Percentiles rank a stretch among this genome's conserved stretches.
Evolutionary conservation across 805 yeast species (phyloP).

Genomic region (Starmerella sp.): DNA sequence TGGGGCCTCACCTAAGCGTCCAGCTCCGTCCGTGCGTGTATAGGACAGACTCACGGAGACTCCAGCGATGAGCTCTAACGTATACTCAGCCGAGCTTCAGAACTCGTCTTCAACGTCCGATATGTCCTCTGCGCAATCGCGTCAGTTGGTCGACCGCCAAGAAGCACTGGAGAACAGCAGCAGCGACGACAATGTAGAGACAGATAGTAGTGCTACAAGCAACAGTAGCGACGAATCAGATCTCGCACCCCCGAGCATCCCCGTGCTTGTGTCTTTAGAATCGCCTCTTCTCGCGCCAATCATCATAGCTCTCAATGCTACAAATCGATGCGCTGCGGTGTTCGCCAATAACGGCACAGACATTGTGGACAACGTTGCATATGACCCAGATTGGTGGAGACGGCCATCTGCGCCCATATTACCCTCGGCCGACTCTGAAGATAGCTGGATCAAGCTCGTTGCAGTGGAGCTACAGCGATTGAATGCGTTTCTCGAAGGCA

Average conservation of each 20-base stretch:
- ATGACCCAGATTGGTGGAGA: constrained; percentile 14
- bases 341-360: constrained; percentile 13
- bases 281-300: constrained; percentile 10
- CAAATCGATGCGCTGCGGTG: neutral
- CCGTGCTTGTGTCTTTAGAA: constrained; percentile 3
- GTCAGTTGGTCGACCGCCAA: neutral
- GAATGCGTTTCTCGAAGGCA: constrained; percentile 9
- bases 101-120: neutral
- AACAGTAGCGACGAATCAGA: neutral
- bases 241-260: neutral
- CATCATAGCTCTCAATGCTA: constrained; percentile 8
- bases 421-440: neutral
- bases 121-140: neutral
- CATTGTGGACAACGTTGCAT: constrained; percentile 1
- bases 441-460: constrained; percentile 5
- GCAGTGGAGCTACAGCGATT: constrained; percentile 11
- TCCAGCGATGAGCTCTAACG: neutral
- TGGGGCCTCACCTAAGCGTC: neutral
- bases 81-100: neutral
- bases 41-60: neutral
- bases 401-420: neutral
- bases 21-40: neutral
- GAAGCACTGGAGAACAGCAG: neutral
- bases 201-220: neutral
- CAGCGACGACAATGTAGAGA: neutral